A percentile compares a stretch with the other conserved stretches of the same genome.
phyloP scores from a whole-genome alignment of 108 stramenopile genomes.

The Fragilaria radians region DNA sequence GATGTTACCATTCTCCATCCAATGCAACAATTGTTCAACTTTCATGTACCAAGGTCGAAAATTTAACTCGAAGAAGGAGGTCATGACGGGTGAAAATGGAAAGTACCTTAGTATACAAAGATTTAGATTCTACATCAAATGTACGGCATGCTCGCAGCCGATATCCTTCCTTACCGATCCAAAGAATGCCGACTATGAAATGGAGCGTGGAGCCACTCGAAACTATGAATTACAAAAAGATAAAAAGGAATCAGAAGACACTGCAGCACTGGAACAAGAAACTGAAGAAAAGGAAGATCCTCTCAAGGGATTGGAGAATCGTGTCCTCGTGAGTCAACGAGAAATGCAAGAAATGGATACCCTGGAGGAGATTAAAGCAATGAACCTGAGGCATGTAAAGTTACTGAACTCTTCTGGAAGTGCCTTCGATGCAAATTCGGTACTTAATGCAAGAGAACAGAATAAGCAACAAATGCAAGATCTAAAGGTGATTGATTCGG shows the following conservation, averaged over 20 bases:
- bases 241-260: slow-evolving; percentile 60
- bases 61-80: slow-evolving; percentile 94
- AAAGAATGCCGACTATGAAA: slow-evolving; percentile 94
- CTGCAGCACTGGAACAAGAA: slow-evolving; percentile 55
- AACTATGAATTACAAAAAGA: slow-evolving; percentile 95
- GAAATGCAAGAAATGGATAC: slow-evolving; percentile 95
- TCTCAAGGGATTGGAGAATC: slow-evolving; percentile 94
- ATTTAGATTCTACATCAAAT: slow-evolving; percentile 94
- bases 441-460: slow-evolving; percentile 51
- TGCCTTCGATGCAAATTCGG: slow-evolving; percentile 42
- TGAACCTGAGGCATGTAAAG: slow-evolving; percentile 69
- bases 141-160: slow-evolving; percentile 78
- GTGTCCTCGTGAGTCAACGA: slow-evolving; percentile 89
- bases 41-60: slow-evolving; percentile 95
- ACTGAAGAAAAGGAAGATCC: slow-evolving; percentile 84
- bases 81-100: slow-evolving; percentile 79
- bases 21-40: slow-evolving; percentile 87
- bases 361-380: slow-evolving; percentile 89
- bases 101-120: slow-evolving; percentile 92
- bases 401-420: slow-evolving; percentile 31
- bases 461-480: slow-evolving; percentile 9
- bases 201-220: slow-evolving; percentile 90
- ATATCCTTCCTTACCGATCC: slow-evolving; percentile 96
- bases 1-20: slow-evolving; percentile 96
- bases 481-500: slow-evolving; percentile 33